Conservation (phyloP, 2,329 filamentous ascomycete species). For the Coniochaeta sp. region DNA sequence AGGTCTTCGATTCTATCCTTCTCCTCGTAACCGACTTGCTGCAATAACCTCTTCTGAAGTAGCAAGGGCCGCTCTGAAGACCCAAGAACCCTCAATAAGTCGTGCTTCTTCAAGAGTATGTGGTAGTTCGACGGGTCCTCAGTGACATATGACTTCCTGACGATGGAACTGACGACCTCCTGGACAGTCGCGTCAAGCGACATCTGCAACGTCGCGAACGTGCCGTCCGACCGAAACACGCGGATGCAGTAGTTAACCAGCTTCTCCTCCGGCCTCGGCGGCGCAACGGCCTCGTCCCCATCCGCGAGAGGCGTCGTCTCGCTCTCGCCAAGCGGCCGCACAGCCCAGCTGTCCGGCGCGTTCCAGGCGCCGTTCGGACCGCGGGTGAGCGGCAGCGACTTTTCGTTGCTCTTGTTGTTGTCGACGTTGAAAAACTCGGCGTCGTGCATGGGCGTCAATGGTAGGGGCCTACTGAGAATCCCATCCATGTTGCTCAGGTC, state of each 20-base stretch:
- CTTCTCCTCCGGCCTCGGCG: conserved; percentile 68
- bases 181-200: conserved; percentile 75
- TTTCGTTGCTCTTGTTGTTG: conserved; percentile 34
- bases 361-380: conserved; percentile 66
- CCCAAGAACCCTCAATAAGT: conserved; percentile 74
- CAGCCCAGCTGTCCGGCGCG: conserved; percentile 94
- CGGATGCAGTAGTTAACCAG: conserved; percentile 80
- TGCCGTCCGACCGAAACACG: conserved; percentile 88
- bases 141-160: conserved; percentile 88
- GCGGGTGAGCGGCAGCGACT: background rate
- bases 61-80: conserved; percentile 75
- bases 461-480: conserved; percentile 66
- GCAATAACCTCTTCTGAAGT: conserved; percentile 84
- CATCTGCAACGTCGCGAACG: conserved; percentile 87
- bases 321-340: conserved; percentile 67
- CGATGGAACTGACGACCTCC: conserved; percentile 82
- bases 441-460: conserved; percentile 62
- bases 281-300: conserved; percentile 60
- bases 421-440: conserved; percentile 41
- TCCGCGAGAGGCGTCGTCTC: conserved; percentile 47
- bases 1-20: conserved; percentile 86
- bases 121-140: conserved; percentile 92
- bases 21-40: conserved; percentile 86
- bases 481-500: conserved; percentile 88
- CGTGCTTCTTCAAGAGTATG: conserved; percentile 90